A percentile compares a stretch with the other conserved stretches of the same genome.
phyloP scores from a whole-genome alignment of 306 rosid species.

The Corylus heterophylla region DNA sequence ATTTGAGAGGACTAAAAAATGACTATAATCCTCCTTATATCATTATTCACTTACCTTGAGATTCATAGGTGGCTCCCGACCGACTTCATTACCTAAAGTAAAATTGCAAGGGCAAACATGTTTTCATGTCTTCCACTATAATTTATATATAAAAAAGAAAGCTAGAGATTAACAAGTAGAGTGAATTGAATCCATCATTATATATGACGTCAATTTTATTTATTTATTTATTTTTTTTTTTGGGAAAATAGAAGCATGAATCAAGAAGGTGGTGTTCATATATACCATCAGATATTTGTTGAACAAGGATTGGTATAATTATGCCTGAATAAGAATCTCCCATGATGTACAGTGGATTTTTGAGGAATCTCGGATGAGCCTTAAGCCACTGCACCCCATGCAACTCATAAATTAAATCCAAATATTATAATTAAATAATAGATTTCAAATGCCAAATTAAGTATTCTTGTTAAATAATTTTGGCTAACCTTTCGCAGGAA shows the following conservation, averaged over 20 bases:
- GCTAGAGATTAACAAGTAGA: no score
- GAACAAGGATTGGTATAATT: constrained; percentile 28
- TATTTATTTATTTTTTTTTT: not conserved
- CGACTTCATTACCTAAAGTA: constrained; percentile 11
- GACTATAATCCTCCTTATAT: no score
- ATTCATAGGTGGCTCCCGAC: constrained; percentile 1
- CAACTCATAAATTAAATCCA: not conserved
- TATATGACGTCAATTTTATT: not conserved
- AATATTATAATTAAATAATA: not conserved
- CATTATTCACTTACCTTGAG: no score
- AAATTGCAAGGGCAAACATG: not conserved
- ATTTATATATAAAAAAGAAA: no score
- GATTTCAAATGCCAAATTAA: no score
- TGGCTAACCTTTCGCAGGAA: constrained; percentile 18
- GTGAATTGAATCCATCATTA: not conserved
- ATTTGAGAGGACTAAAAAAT: no score
- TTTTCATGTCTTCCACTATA: no score
- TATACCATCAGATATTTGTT: constrained; percentile 47
- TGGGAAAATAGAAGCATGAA: not conserved
- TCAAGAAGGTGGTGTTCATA: not conserved
- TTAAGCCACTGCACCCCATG: constrained; percentile 19
- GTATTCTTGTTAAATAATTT: not conserved
- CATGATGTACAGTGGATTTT: constrained; percentile 48
- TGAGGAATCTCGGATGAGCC: constrained; percentile 5
- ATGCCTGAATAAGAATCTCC: constrained; percentile 59